phyloP scores from a whole-genome alignment of 1,284 basidiomycete species.

The Anthracocystis panici-leucophaei region DNA sequence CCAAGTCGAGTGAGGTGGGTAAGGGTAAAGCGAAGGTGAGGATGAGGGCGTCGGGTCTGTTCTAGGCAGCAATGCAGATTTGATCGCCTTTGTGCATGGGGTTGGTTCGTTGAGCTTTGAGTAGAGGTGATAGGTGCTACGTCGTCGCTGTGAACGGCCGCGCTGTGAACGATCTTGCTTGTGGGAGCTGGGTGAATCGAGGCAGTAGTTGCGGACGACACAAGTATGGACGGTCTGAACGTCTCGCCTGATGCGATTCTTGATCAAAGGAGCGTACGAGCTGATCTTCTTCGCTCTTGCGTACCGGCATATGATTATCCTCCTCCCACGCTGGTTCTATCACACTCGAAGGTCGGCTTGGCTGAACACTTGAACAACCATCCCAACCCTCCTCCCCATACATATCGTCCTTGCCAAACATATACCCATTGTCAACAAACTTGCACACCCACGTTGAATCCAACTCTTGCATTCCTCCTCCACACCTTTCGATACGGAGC shows the following conservation, averaged over 20 bases:
- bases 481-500: not conserved
- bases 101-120: not conserved
- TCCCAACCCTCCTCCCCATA: not conserved
- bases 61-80: constrained; percentile 6
- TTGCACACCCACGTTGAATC: not conserved
- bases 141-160: too few relatives aligned
- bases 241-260: too few relatives aligned
- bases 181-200: not conserved
- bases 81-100: too few relatives aligned
- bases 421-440: not conserved
- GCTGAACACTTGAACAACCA: not conserved
- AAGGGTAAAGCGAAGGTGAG: constrained; percentile 16
- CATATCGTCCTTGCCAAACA: not conserved
- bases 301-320: too few relatives aligned
- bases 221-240: too few relatives aligned
- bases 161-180: too few relatives aligned
- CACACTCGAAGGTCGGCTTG: not conserved
- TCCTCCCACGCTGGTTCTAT: too few relatives aligned
- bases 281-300: too few relatives aligned
- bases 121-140: not conserved
- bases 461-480: not conserved
- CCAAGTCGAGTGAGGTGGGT: not conserved
- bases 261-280: too few relatives aligned
- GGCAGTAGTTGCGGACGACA: not conserved
- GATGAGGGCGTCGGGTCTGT: constrained; percentile 33